Percentiles rank a stretch among this genome's conserved stretches.
These are phyloP conservation scores for Alternaria sp. DNA, from an alignment of 2,329 filamentous ascomycete genomes.

Conservation along the genomic window DNA sequence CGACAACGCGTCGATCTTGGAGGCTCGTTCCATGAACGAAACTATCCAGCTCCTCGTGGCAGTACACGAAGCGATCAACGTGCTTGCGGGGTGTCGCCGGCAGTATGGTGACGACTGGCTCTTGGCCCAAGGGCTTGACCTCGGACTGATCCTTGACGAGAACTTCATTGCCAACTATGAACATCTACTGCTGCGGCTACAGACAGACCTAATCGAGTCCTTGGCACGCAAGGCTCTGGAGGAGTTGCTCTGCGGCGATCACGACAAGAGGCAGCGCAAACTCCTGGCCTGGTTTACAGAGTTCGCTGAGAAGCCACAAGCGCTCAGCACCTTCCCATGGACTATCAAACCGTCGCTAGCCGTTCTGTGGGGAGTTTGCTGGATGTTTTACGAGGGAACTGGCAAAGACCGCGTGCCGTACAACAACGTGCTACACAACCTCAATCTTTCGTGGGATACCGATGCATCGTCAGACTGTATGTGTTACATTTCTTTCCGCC, in stretches of 20 bases:
- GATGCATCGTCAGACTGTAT: slow-evolving; percentile 44
- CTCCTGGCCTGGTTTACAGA: slow-evolving; percentile 50
- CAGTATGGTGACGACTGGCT: slow-evolving; percentile 42
- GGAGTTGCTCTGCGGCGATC: slow-evolving; percentile 32
- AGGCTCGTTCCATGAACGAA: slow-evolving; percentile 37
- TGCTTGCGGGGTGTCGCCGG: slow-evolving; percentile 32
- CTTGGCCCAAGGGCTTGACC: slow-evolving; percentile 34
- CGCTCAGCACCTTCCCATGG: slow-evolving; percentile 53
- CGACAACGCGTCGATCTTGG: slow-evolving; percentile 33
- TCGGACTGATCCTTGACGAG: slow-evolving; percentile 43
- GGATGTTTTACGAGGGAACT: slow-evolving; percentile 45
- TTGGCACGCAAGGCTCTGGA: slow-evolving; percentile 39
- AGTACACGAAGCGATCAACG: slow-evolving; percentile 42
- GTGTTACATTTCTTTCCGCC: slow-evolving; percentile 29
- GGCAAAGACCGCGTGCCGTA: slow-evolving; percentile 27
- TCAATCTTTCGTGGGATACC: slow-evolving; percentile 33
- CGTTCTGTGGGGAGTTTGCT: slow-evolving; percentile 54
- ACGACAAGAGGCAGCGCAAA: slow-evolving; percentile 43
- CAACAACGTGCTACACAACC: slow-evolving; percentile 34
- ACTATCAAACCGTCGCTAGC: slow-evolving; percentile 52
- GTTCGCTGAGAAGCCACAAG: slow-evolving; percentile 48
- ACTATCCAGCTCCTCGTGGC: slow-evolving; percentile 34
- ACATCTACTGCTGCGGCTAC: slow-evolving; percentile 50
- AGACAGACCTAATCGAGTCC: slow-evolving; percentile 42
- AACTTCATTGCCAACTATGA: slow-evolving; percentile 52